These are phyloP conservation scores for Hebeloma cylindrosporum DNA, from an alignment of 768 basidiomycete species.

Conservation along the genomic window DNA sequence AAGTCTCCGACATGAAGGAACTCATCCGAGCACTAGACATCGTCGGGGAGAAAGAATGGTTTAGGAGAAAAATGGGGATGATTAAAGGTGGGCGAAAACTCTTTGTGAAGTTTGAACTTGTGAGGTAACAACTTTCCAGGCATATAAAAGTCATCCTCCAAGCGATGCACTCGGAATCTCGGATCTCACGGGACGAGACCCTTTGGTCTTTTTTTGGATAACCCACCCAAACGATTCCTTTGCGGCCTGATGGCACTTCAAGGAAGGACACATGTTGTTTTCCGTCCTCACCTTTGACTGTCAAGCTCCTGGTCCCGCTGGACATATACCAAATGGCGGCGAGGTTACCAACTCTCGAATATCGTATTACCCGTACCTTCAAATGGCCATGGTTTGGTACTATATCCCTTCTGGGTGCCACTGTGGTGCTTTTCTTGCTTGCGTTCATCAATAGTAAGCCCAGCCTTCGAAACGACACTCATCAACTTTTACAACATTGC, in stretches of 20 bases:
- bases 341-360: constrained; percentile 6
- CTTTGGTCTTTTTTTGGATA: no score
- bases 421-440: constrained; percentile 19
- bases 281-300: neutral
- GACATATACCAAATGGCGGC: neutral
- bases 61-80: constrained; percentile 38
- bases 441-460: constrained; percentile 20
- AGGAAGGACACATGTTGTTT: no score
- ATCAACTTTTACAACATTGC: neutral
- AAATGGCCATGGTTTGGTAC: constrained; percentile 21
- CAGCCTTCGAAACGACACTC: neutral
- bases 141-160: no score
- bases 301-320: neutral
- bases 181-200: no score
- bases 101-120: no score
- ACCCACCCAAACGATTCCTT: no score
- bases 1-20: constrained; percentile 36
- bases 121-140: no score
- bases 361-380: constrained; percentile 19
- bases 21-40: constrained; percentile 31
- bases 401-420: constrained; percentile 12
- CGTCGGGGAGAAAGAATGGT: constrained; percentile 38
- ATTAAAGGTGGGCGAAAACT: constrained; percentile 23
- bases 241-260: no score
- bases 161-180: no score